These are phyloP conservation scores for Climacium dendroides DNA, from an alignment of 225 moss, liverwort and hornwort species.

Conservation along the genomic window DNA sequence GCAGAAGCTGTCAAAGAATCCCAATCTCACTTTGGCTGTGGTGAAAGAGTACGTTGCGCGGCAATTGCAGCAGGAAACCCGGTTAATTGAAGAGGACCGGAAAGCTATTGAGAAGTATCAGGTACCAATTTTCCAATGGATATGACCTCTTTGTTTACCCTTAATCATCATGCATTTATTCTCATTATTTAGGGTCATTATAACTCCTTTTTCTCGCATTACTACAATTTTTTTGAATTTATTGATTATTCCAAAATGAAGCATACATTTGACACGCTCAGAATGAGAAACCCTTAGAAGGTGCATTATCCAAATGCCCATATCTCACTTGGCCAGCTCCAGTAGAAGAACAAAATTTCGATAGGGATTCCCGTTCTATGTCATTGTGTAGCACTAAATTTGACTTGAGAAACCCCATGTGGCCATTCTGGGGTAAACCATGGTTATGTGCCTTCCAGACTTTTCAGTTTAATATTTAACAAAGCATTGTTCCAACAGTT, in stretches of 20 bases:
- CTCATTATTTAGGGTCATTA: not conserved
- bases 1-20: conserved; percentile 88
- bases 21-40: conserved; percentile 71
- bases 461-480: not conserved
- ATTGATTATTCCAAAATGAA: not conserved
- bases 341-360: not conserved
- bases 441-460: not conserved
- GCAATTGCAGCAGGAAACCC: conserved; percentile 82
- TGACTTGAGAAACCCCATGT: not conserved
- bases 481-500: not conserved
- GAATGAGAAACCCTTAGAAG: not conserved
- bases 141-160: not conserved
- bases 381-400: not conserved
- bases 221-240: not conserved
- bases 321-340: not conserved
- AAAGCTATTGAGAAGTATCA: conserved; percentile 93
- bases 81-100: conserved; percentile 86
- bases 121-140: conserved; percentile 16
- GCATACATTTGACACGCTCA: not conserved
- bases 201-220: not conserved
- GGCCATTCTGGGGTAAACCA: not conserved
- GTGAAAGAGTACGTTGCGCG: conserved; percentile 92
- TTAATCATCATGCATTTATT: not conserved
- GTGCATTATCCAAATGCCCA: not conserved
- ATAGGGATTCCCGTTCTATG: not conserved